Percentiles rank a stretch among this genome's conserved stretches.
phyloP scores from a whole-genome alignment of 768 basidiomycete species.

The Rhodotorula toruloides region DNA sequence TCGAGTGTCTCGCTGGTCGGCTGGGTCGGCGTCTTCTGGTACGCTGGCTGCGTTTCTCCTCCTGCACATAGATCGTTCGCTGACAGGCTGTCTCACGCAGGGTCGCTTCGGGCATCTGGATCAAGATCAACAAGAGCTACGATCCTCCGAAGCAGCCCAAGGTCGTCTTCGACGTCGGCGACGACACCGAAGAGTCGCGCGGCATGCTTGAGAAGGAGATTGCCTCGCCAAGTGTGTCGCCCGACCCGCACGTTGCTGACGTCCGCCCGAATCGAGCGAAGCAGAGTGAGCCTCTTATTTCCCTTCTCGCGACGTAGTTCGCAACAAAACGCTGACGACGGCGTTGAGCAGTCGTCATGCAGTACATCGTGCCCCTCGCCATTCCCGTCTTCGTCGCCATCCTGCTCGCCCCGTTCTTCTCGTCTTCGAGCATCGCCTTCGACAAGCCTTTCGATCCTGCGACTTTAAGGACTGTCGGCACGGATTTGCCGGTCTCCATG shows the following conservation, averaged over 20 bases:
- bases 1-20: conserved; percentile 27
- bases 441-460: too few species aligned
- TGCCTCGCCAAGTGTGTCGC: background rate
- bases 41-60: background rate
- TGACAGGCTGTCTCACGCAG: background rate
- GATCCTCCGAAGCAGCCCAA: conserved; percentile 15
- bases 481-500: background rate
- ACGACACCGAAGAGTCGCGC: background rate
- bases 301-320: too few species aligned
- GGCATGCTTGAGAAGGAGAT: conserved; percentile 7
- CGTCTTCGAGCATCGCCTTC: too few species aligned
- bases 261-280: too few species aligned
- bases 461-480: too few species aligned
- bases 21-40: conserved; percentile 40
- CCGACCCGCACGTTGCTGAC: background rate
- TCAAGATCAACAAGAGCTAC: conserved; percentile 36
- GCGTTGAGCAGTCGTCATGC: conserved; percentile 18
- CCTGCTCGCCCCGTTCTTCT: conserved; percentile 11
- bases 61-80: too few species aligned
- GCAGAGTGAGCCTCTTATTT: background rate
- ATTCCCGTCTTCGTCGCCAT: conserved; percentile 21
- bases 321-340: too few species aligned
- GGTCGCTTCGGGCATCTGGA: conserved; percentile 37
- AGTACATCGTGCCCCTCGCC: conserved; percentile 22
- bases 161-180: conserved; percentile 7